These are phyloP conservation scores for Claviceps pusilla DNA, from an alignment of 2,329 filamentous ascomycete genomes.

Conservation along the genomic window DNA sequence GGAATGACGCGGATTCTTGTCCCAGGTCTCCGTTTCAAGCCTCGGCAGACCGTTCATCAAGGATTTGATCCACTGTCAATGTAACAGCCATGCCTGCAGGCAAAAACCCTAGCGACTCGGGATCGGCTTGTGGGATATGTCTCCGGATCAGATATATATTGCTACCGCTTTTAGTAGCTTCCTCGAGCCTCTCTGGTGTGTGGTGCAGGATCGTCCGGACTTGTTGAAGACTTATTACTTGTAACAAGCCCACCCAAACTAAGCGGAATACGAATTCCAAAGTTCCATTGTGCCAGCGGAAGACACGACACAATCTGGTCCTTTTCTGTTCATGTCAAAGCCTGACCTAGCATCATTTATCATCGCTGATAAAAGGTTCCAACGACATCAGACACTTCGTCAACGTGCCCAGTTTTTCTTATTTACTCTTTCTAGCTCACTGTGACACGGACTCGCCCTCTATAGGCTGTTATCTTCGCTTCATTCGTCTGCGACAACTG, in stretches of 20 bases:
- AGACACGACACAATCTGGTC: slow-evolving; percentile 4
- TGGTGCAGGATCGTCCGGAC: background rate
- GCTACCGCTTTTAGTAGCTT: slow-evolving; percentile 1
- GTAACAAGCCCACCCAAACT: slow-evolving; percentile 9
- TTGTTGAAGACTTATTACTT: slow-evolving; percentile 1
- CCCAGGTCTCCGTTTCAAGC: slow-evolving; percentile 4
- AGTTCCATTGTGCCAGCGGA: slow-evolving; percentile 3
- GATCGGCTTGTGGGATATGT: slow-evolving; percentile 6
- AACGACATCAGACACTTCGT: background rate
- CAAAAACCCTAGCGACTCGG: slow-evolving; percentile 1
- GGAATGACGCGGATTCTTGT: slow-evolving; percentile 5
- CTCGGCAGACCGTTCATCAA: slow-evolving; percentile 3
- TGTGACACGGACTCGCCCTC: background rate
- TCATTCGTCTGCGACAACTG: background rate
- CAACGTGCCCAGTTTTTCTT: background rate
- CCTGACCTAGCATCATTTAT: background rate
- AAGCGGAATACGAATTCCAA: background rate
- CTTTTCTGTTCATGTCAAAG: background rate
- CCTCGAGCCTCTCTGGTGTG: slow-evolving; percentile 2
- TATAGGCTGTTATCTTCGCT: background rate
- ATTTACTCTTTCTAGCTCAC: no score
- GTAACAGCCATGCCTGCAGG: slow-evolving; percentile 7
- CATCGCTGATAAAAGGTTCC: background rate
- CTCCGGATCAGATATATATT: slow-evolving; percentile 11
- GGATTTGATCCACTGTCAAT: slow-evolving; percentile 9